Conservation (phyloP, 2,329 filamentous ascomycete genomes). For the Ophiostoma perfectum region DNA sequence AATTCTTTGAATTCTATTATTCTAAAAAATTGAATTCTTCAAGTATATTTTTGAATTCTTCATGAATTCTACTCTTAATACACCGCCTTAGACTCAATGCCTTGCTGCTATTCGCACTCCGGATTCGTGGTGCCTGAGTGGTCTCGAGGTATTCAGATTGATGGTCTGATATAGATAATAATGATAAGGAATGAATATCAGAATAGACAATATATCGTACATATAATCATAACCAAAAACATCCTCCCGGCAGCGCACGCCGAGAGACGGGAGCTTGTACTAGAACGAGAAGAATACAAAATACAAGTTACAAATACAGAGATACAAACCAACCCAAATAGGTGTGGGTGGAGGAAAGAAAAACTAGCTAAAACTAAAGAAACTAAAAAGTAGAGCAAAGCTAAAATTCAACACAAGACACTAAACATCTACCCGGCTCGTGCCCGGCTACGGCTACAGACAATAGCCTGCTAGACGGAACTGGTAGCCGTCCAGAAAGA, state of each 20-base stretch:
- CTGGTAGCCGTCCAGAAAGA: background rate
- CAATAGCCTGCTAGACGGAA: background rate
- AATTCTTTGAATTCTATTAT: no score
- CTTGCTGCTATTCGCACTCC: no score
- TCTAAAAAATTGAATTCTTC: no score
- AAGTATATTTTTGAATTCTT: no score
- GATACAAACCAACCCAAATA: background rate
- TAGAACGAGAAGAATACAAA: background rate
- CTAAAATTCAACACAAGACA: background rate
- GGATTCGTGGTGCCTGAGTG: no score
- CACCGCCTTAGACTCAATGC: no score
- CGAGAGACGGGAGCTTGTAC: conserved; percentile 4
- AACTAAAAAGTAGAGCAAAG: conserved; percentile 9
- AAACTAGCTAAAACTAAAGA: conserved; percentile 4
- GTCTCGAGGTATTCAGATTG: no score
- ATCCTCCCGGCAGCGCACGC: background rate
- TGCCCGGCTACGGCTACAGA: background rate
- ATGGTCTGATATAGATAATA: background rate
- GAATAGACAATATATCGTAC: background rate
- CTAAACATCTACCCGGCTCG: background rate
- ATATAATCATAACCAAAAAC: background rate
- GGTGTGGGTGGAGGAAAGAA: conserved; percentile 5
- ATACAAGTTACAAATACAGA: background rate
- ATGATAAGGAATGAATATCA: background rate
- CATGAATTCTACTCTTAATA: no score